Conservation (phyloP, 2,329 filamentous ascomycete species). For the Pseudogymnoascus sp. region DNA sequence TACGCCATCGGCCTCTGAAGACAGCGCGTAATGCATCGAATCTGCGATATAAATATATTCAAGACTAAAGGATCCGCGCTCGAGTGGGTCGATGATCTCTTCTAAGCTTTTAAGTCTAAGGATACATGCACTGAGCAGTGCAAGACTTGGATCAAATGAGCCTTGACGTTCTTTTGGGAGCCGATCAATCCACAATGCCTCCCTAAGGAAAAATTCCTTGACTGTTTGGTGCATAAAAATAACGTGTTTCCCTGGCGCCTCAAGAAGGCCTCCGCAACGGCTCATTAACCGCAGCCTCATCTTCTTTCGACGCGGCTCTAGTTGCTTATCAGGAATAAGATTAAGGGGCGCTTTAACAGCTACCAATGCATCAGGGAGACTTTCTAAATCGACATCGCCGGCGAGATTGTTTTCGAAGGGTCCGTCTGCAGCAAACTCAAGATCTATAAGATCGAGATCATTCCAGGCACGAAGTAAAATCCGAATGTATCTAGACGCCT, state of each 20-base stretch:
- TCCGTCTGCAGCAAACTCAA: background rate
- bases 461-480: background rate
- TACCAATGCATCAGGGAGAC: background rate
- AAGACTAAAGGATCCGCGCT: background rate
- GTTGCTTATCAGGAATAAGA: background rate
- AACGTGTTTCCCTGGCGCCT: background rate
- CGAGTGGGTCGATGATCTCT: background rate
- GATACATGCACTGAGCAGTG: background rate
- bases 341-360: background rate
- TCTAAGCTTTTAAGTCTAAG: background rate
- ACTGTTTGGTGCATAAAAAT: background rate
- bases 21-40: background rate
- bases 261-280: background rate
- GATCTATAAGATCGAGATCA: background rate
- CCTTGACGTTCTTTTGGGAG: background rate
- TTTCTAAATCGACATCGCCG: background rate
- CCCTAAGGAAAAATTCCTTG: background rate
- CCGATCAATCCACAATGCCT: background rate
- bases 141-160: background rate
- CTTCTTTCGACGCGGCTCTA: background rate
- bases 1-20: background rate
- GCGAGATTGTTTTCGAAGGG: background rate
- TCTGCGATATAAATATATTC: background rate
- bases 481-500: background rate
- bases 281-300: background rate